Conservation (phyloP, 2,329 filamentous ascomycete genomes). For the Diaporthe sp. region DNA sequence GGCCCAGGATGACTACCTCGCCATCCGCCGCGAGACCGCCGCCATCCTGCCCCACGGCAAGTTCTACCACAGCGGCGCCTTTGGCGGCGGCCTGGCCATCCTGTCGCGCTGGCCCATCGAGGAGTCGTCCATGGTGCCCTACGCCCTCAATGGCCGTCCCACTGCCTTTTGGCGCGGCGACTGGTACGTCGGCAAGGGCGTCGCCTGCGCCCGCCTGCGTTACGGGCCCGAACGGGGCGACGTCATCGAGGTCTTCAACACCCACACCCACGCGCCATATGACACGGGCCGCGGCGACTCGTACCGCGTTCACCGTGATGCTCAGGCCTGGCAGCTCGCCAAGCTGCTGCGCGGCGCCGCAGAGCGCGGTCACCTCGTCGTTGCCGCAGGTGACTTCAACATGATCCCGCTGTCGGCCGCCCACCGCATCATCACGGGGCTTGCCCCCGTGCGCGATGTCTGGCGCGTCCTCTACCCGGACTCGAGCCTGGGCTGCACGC, state of each 20-base stretch:
- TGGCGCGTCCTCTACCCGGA: conserved; percentile 90
- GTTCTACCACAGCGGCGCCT: conserved; percentile 91
- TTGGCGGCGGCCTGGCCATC: conserved; percentile 90
- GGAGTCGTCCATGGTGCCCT: conserved; percentile 87
- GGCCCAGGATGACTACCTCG: conserved; percentile 86
- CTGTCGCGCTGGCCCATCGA: conserved; percentile 93
- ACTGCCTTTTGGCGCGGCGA: conserved; percentile 95
- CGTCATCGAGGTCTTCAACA: conserved; percentile 90
- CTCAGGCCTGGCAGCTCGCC: conserved; percentile 95
- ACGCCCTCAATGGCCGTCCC: conserved; percentile 92
- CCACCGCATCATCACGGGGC: conserved; percentile 84
- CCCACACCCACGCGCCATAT: conserved; percentile 91
- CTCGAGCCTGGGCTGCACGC: conserved; percentile 82
- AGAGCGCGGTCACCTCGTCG: conserved; percentile 84
- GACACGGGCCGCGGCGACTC: conserved; percentile 80
- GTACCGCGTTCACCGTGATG: conserved; percentile 90
- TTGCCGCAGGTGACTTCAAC: conserved; percentile 95
- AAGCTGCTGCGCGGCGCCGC: conserved; percentile 88
- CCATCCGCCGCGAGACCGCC: conserved; percentile 79
- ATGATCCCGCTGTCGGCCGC: conserved; percentile 91
- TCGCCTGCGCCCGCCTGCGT: conserved; percentile 85
- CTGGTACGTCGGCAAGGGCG: conserved; percentile 96
- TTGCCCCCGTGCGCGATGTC: conserved; percentile 82
- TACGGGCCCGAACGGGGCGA: conserved; percentile 75
- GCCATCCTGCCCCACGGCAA: conserved; percentile 89